A percentile compares a stretch with the other conserved stretches of the same genome.
Evolutionary conservation across 805 yeast genomes (phyloP).

Genomic region (Kluyveromyces starmeri): DNA sequence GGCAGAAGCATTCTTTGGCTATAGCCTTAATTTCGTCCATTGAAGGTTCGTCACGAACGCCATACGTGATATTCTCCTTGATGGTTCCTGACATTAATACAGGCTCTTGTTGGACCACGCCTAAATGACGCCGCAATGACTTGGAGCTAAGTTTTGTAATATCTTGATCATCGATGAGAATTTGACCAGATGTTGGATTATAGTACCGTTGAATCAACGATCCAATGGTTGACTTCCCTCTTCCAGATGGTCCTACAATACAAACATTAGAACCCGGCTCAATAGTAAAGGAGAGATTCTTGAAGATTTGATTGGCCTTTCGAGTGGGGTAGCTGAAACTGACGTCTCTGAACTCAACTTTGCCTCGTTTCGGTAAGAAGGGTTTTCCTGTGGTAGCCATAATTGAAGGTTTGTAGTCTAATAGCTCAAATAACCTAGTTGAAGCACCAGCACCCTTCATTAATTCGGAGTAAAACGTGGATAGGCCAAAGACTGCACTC

Average conservation of each 20-base stretch:
- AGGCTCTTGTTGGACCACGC: slow-evolving; percentile 75
- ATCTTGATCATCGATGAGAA: slow-evolving; percentile 44
- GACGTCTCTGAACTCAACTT: slow-evolving; percentile 58
- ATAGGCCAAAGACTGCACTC: slow-evolving; percentile 80
- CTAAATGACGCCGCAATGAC: slow-evolving; percentile 47
- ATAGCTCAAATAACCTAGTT: slow-evolving; percentile 78
- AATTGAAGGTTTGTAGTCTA: slow-evolving; percentile 67
- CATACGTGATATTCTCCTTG: slow-evolving; percentile 68
- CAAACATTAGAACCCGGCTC: slow-evolving; percentile 55
- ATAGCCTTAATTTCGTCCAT: slow-evolving; percentile 38
- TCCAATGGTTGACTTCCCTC: slow-evolving; percentile 81
- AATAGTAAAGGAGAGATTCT: slow-evolving; percentile 40
- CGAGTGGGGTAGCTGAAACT: slow-evolving; percentile 84
- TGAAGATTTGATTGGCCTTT: slow-evolving; percentile 51
- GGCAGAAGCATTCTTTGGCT: slow-evolving; percentile 47
- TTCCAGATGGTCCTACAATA: slow-evolving; percentile 80
- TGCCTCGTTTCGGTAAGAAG: slow-evolving; percentile 30
- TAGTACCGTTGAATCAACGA: slow-evolving; percentile 52
- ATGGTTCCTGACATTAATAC: slow-evolving; percentile 73
- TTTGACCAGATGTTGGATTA: slow-evolving; percentile 36
- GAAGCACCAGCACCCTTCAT: slow-evolving; percentile 99
- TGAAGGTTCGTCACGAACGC: slow-evolving; percentile 56
- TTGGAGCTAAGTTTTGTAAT: slow-evolving; percentile 40
- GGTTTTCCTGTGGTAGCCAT: slow-evolving; percentile 53
- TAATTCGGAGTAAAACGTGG: slow-evolving; percentile 85